A percentile compares a stretch with the other conserved stretches of the same genome.
These are phyloP conservation scores for Dactylella cylindrospora DNA, from an alignment of 2,329 filamentous ascomycete genomes.

Conservation along the genomic window DNA sequence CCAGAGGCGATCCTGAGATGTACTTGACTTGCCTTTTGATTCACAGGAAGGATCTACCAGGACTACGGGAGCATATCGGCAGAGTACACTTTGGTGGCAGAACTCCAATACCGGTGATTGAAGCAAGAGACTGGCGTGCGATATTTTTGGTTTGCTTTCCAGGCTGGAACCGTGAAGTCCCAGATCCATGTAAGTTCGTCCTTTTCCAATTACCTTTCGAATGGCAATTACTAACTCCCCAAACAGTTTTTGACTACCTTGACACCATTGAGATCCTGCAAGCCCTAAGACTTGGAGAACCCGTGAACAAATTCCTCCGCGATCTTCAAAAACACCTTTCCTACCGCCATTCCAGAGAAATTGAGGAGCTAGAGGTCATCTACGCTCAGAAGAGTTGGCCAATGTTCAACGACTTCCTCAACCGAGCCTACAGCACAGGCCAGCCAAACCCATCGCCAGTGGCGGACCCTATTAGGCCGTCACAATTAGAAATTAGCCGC, in stretches of 20 bases:
- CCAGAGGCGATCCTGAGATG: slow-evolving; percentile 33
- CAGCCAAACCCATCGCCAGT: slow-evolving; percentile 3
- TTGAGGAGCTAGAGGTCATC: slow-evolving; percentile 35
- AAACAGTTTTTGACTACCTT: slow-evolving; percentile 23
- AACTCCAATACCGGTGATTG: slow-evolving; percentile 23
- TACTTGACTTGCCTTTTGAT: slow-evolving; percentile 38
- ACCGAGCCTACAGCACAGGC: slow-evolving; percentile 3
- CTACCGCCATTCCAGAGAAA: slow-evolving; percentile 16
- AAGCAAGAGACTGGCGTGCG: slow-evolving; percentile 31
- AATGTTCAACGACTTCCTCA: slow-evolving; percentile 29
- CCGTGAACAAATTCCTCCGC: slow-evolving; percentile 39
- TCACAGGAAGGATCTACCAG: slow-evolving; percentile 38
- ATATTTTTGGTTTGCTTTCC: slow-evolving; percentile 31
- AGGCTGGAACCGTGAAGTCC: slow-evolving; percentile 16
- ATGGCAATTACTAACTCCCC: not conserved
- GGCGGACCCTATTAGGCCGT: too few relatives aligned
- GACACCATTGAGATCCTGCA: slow-evolving; percentile 20
- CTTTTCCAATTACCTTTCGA: not conserved
- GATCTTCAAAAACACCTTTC: slow-evolving; percentile 38
- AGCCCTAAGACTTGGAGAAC: slow-evolving; percentile 27
- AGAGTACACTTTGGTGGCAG: slow-evolving; percentile 32
- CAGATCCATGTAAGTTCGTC: slow-evolving; percentile 18
- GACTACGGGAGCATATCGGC: slow-evolving; percentile 32
- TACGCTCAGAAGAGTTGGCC: slow-evolving; percentile 24
- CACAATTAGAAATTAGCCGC: too few relatives aligned